Conservation (phyloP, 164 flowering plant species). For the Akebia trifoliata region DNA sequence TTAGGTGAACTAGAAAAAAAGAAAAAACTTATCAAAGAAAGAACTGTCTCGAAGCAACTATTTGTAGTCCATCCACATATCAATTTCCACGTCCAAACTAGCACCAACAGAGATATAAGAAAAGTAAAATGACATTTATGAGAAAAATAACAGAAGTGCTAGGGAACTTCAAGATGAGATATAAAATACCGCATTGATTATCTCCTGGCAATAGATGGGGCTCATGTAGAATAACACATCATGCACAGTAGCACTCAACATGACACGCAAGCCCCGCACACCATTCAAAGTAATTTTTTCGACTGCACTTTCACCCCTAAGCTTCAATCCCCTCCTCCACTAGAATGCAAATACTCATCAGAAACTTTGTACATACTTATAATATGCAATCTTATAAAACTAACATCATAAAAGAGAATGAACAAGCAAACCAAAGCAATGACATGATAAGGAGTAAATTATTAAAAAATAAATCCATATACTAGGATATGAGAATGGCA, state of each 20-base stretch:
- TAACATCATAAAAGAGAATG: background rate
- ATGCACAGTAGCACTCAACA: slow-evolving; percentile 93
- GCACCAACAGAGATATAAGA: background rate
- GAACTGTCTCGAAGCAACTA: no score
- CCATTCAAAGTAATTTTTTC: slow-evolving; percentile 90
- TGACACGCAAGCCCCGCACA: slow-evolving; percentile 78
- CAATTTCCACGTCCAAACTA: slow-evolving; percentile 7
- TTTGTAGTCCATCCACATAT: no score
- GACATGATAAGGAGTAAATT: background rate
- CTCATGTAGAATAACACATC: slow-evolving; percentile 98
- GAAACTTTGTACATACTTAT: background rate
- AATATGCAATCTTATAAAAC: background rate
- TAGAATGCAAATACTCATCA: slow-evolving; percentile 27
- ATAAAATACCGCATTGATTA: slow-evolving; percentile 72
- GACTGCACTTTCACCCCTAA: slow-evolving; percentile 90
- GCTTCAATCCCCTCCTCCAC: slow-evolving; percentile 97
- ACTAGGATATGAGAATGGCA: no score
- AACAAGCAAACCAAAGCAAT: background rate
- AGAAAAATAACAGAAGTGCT: background rate
- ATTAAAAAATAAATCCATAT: background rate
- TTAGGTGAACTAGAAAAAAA: no score
- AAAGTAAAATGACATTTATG: background rate
- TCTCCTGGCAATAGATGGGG: slow-evolving; percentile 96
- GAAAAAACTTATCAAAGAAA: no score
- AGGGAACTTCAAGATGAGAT: slow-evolving; percentile 5